These are phyloP conservation scores for Kwoniella botswanensis DNA, from an alignment of 768 basidiomycete species.

Conservation along the genomic window DNA sequence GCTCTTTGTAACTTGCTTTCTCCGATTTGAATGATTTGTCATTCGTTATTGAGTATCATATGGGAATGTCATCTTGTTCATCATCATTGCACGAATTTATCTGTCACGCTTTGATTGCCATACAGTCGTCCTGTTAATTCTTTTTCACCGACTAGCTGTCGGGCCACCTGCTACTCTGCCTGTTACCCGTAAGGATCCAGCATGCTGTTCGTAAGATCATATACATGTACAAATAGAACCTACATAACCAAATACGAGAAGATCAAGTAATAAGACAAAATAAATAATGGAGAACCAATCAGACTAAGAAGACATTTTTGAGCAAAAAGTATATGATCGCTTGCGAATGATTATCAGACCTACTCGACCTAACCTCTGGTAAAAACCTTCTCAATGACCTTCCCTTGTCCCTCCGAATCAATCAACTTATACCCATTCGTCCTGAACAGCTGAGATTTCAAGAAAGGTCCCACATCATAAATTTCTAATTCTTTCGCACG, in stretches of 20 bases:
- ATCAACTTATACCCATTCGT: slow-evolving; percentile 83
- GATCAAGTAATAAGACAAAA: not conserved
- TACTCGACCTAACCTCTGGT: slow-evolving; percentile 16
- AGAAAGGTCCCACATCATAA: slow-evolving; percentile 83
- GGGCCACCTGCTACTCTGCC: too few relatives aligned
- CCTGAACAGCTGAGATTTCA: slow-evolving; percentile 79
- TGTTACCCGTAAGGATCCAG: too few relatives aligned
- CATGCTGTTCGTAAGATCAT: not conserved
- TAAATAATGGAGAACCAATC: not conserved
- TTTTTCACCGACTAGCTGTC: too few relatives aligned
- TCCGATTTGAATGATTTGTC: too few relatives aligned
- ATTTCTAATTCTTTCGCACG: slow-evolving; percentile 97
- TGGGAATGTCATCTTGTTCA: too few relatives aligned
- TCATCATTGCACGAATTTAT: too few relatives aligned
- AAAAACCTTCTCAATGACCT: slow-evolving; percentile 54
- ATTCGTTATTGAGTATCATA: too few relatives aligned
- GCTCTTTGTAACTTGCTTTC: too few relatives aligned
- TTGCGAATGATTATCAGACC: not conserved
- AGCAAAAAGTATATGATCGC: too few relatives aligned
- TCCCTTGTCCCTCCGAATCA: slow-evolving; percentile 28
- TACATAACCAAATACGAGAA: not conserved
- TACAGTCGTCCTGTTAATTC: too few relatives aligned
- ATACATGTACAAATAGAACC: slow-evolving; percentile 2
- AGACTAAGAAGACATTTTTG: not conserved
- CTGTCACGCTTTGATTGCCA: too few relatives aligned